phyloP scores from a whole-genome alignment of 768 basidiomycete species.

The Suillus paluster region DNA sequence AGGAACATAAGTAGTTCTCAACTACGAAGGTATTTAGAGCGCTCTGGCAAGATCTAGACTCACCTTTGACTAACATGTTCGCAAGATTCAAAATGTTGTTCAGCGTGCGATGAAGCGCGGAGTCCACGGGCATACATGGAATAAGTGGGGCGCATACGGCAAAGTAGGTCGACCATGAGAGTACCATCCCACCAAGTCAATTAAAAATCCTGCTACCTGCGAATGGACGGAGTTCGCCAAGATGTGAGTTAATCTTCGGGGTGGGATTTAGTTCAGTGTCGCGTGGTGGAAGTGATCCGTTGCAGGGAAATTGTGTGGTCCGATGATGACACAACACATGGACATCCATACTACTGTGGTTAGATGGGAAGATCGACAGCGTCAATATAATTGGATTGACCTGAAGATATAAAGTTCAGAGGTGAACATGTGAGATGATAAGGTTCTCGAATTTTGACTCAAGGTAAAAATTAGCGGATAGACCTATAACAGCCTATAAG shows the following conservation, averaged over 20 bases:
- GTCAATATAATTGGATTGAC: not conserved
- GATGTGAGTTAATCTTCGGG: not conserved
- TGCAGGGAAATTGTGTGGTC: not conserved
- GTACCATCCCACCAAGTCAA: not conserved
- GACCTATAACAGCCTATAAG: no score
- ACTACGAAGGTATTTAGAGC: not conserved
- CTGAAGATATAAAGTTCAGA: constrained; percentile 5
- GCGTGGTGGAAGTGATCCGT: constrained; percentile 4
- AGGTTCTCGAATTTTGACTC: not conserved
- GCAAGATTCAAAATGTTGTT: not conserved
- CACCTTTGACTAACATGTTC: not conserved
- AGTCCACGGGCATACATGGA: not conserved
- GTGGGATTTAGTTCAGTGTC: not conserved
- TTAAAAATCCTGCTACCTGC: not conserved
- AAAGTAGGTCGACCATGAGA: not conserved
- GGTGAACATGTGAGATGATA: not conserved
- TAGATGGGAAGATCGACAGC: not conserved
- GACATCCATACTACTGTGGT: not conserved
- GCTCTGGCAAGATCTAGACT: not conserved
- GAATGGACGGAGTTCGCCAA: not conserved
- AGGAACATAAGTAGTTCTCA: no score
- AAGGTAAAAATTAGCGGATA: not conserved
- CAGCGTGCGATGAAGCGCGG: not conserved
- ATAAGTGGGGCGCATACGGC: not conserved
- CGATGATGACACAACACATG: not conserved